Conservation (phyloP, 805 yeast genomes). For the Jamesozyma spencerorum region DNA sequence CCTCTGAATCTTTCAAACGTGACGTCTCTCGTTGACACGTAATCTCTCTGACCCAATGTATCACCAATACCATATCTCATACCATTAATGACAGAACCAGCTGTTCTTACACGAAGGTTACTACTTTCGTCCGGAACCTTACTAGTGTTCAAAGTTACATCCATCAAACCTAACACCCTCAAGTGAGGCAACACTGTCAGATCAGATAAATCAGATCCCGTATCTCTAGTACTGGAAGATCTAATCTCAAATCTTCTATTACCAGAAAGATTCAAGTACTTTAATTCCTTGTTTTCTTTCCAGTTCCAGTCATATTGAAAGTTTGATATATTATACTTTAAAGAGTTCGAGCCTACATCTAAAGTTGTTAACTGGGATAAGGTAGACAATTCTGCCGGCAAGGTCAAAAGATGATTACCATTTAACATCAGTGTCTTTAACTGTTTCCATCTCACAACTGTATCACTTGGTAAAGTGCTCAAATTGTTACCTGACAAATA, state of each 20-base stretch:
- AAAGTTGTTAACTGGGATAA: constrained; percentile 54
- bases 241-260: constrained; percentile 86
- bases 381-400: constrained; percentile 82
- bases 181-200: constrained; percentile 67
- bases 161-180: constrained; percentile 78
- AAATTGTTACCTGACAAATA: constrained; percentile 79
- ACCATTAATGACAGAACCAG: constrained; percentile 67
- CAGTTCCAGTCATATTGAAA: constrained; percentile 98
- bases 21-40: constrained; percentile 69
- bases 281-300: constrained; percentile 71
- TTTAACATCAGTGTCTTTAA: constrained; percentile 61
- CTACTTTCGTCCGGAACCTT: constrained; percentile 81
- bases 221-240: constrained; percentile 40
- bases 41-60: constrained; percentile 56
- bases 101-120: constrained; percentile 79
- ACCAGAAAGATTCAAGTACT: constrained; percentile 82
- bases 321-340: constrained; percentile 87
- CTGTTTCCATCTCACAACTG: constrained; percentile 50
- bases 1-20: constrained; percentile 85
- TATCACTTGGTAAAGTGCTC: constrained; percentile 76
- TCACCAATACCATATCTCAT: constrained; percentile 91
- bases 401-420: constrained; percentile 72
- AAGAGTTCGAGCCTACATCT: constrained; percentile 84
- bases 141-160: constrained; percentile 84
- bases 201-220: constrained; percentile 42